Base-by-base conservation (phyloP, 2,329 filamentous ascomycete species). In the Talaromyces sp. region DNA sequence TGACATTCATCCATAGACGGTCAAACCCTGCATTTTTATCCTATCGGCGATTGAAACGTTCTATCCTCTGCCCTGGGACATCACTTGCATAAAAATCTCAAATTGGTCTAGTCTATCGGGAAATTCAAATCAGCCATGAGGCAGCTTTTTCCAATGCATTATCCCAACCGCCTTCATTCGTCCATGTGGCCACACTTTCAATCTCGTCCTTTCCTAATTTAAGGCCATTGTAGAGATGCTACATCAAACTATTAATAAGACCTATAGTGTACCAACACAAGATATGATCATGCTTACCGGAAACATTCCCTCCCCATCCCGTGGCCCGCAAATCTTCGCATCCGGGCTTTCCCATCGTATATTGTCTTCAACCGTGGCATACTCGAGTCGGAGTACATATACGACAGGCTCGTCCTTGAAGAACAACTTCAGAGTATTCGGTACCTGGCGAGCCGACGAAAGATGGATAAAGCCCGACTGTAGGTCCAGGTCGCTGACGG, bases 151-250 rank as follows among this genome's bases (percentile, higher is more conserved):
- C 61, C 22, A 78, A 68, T 33, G 75, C 73, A 47, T 73, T 72
- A 49, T 78, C 74, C 77, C 77, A 79, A 49, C 76, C 74, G 35
- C 68, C 64, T 2, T 78, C 72, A 65, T 78, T 79, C 39, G 72
- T 73, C 77, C 74, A 79, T 31, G 76, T 70, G 15, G 72, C 72
- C 27, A 78, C 66, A 63, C 76, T 78, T 64, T 79, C 77, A 13
- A 78, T 70, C 64, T 79, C 75, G 3, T 77, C 70, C 49, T 68
- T 75, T 4, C 77, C 77, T 61, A 79, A 61, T 61, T 74, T 78
- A 19, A 77, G 70, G 5, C 70, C 76, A 56, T 79, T 79, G 56
- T 78, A 79, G 15, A 79, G 69, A 67, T 79, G 77, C 77, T 79
- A 39, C 27, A 22, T n/a, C 9, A 35, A 10, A 47, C 17, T 33